Base-by-base conservation (phyloP, 1,284 basidiomycete species). In the Omphalotus olearius region DNA sequence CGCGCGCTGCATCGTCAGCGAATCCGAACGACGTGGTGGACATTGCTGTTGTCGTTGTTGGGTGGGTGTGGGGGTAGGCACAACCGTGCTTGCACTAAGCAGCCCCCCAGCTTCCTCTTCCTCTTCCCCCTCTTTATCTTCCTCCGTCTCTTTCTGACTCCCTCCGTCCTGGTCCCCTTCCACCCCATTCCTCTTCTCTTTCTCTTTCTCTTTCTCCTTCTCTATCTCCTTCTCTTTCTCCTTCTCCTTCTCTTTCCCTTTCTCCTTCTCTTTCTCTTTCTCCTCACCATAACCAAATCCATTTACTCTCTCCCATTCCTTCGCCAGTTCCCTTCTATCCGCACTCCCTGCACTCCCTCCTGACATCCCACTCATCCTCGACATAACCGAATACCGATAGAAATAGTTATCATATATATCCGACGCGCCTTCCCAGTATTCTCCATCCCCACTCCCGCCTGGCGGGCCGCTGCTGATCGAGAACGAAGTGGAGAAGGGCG, bases 401-500 rank as follows among this genome's bases (percentile, higher is more conserved):
- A 52, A 28, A 28, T 52, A 52, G 30, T 55, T 55, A 41, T 55
- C 54, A 18, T 57, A 57, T 11, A 57, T 57, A 46, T 57, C 56
- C 6, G 53, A 57, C 28, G 50, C 53, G 26, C 56, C 56, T 43
- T 57, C 54, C 56, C 54, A 55, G 35, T 54, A 48, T n/a, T 55
- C 50, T n/a, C 50, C 50, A 3, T 39, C 26, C 11, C 33, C 45
- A n/a, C 30, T 33, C 23, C 23, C 23, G 30, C 30, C 30, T 3
- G 35, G 30, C 10, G 16, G 18, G 3, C 25, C 11, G 16, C 18
- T 33, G 23, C 18, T 10, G 3, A 33, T 16, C 11, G 26, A 33
- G 18, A 30, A 18, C 26, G 45, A 9, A 14, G 28, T 7, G 16
- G 45, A 46, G 9, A 35, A 33, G 33, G 45, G 45, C 11, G 43